Evolutionary conservation across 179 eudicot species (phyloP), one percentile per base, ranked within the genome.

Genomic region (Sideroxylon spinosum): DNA sequence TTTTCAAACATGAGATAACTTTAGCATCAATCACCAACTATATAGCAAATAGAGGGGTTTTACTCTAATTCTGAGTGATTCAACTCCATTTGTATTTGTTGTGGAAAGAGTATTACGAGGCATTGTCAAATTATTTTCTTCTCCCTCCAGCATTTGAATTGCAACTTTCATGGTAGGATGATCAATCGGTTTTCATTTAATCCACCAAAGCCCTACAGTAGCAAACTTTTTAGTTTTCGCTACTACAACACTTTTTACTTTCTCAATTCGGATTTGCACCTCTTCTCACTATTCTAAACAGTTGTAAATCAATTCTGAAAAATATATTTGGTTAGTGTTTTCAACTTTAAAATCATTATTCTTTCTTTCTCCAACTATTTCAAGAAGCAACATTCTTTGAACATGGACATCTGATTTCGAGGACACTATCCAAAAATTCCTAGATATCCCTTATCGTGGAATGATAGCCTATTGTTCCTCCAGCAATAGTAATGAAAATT

Each of bases 281-380:
- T 50, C 55, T 50, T 1, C 55, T 12, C 55, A 4, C 55, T 56
- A 16, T 9, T 56, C 2, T 14, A 56, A 56, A 56, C 5, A 0
- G 4, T 56, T 16, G n/a, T 56, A 56, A 12, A 81, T 76, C 86
- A 84, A 81, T 25, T 81, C 86, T 1, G 80, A 82, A 37, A 73
- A 81, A 61, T 84, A 81, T 0, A 74, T 22, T 59, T 84, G n/a
- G 12, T 79, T 77, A 11, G 68, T 28, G 37, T 67, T 52, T 16
- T 29, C 68, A 6, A 44, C 78, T 52, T 37, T 29, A 14, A 10
- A 44, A 48, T 6, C 52, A 28, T 26, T 32, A 5, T 74, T 80
- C 60, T 61, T 80, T 71, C 86, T 77, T n/a, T 78, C 83, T 11
- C 86, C 83, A 7, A 83, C 81, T 76, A 80, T 80, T 52, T 83